Conservation (phyloP, 2,329 filamentous ascomycete genomes). For the Metarhizium album region DNA sequence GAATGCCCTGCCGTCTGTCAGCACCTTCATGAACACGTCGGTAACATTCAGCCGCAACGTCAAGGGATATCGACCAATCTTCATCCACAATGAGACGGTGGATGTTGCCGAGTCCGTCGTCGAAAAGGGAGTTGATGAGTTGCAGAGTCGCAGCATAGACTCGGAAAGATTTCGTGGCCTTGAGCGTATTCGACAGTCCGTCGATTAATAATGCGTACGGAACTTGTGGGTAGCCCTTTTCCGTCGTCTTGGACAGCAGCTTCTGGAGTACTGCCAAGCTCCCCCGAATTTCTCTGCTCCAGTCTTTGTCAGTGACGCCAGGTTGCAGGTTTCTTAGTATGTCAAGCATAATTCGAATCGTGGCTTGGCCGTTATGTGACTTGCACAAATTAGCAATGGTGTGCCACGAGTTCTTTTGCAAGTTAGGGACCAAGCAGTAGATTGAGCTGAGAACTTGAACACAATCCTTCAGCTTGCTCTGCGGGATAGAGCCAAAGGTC, state of each 20-base stretch:
- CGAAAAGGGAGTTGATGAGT: conserved; percentile 45
- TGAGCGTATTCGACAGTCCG: conserved; percentile 41
- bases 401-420: conserved; percentile 57
- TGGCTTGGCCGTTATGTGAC: conserved; percentile 62
- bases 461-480: conserved; percentile 49
- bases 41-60: conserved; percentile 47
- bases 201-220: conserved; percentile 49
- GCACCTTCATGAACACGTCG: conserved; percentile 18
- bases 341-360: conserved; percentile 54
- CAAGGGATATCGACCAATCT: conserved; percentile 52
- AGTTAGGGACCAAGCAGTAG: conserved; percentile 50
- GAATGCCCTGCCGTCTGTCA: conserved; percentile 13
- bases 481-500: conserved; percentile 60
- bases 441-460: conserved; percentile 64
- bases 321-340: conserved; percentile 41
- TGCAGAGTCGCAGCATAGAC: conserved; percentile 37
- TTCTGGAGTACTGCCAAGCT: conserved; percentile 53
- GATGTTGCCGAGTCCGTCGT: conserved; percentile 38
- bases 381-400: conserved; percentile 59
- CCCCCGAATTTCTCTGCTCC: conserved; percentile 47
- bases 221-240: conserved; percentile 49
- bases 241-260: conserved; percentile 46
- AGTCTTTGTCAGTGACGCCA: conserved; percentile 38
- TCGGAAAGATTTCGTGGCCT: conserved; percentile 31
- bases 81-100: conserved; percentile 50